Conservation (phyloP, 352 stramenopile species). For the Pythium volutum region DNA sequence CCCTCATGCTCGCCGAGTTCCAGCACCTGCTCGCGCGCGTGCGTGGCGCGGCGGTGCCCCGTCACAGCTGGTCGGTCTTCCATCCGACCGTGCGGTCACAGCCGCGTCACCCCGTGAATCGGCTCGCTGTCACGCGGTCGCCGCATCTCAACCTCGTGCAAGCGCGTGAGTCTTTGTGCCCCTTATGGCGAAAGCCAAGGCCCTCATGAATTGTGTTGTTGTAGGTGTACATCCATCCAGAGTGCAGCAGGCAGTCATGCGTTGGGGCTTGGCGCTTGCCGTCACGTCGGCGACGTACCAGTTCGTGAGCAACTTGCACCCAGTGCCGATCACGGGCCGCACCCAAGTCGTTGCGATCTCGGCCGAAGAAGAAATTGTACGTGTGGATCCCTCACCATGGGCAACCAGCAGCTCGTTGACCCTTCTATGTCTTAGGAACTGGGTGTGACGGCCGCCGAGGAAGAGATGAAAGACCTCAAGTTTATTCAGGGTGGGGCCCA, state of each 20-base stretch:
- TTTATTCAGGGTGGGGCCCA: constrained; percentile 43
- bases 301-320: constrained; percentile 68
- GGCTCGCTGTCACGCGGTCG: constrained; percentile 32
- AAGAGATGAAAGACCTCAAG: constrained; percentile 33
- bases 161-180: constrained; percentile 41
- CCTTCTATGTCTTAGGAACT: constrained; percentile 34
- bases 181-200: too few relatives aligned
- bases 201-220: too few relatives aligned
- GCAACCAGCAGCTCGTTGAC: background rate
- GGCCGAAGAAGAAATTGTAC: constrained; percentile 39
- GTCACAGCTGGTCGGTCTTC: constrained; percentile 51
- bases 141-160: constrained; percentile 42
- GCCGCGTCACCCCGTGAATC: constrained; percentile 33
- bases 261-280: constrained; percentile 36
- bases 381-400: background rate
- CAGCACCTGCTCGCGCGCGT: constrained; percentile 8
- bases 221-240: constrained; percentile 49
- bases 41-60: constrained; percentile 26
- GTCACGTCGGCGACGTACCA: constrained; percentile 54
- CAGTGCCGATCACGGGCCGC: constrained; percentile 57
- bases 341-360: constrained; percentile 68
- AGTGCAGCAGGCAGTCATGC: constrained; percentile 37
- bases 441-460: constrained; percentile 40
- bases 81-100: constrained; percentile 28
- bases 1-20: too few relatives aligned